Evolutionary conservation across 169 alveolate genomes (phyloP).

Genomic region (Theileria parva): DNA sequence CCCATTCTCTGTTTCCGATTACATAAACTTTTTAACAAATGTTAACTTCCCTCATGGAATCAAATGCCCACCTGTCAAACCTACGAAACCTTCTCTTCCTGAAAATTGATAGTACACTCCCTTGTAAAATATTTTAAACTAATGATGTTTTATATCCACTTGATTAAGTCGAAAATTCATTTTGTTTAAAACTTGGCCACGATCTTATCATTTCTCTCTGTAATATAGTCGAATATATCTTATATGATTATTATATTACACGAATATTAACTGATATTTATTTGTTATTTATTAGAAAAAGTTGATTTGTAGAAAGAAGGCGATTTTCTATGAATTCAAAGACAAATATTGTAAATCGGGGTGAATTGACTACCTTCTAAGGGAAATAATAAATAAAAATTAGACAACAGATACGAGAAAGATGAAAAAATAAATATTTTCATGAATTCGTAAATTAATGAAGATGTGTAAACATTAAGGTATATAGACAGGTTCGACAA

Average conservation of each 20-base stretch:
- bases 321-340: too few relatives aligned
- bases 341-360: not conserved
- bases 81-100: not conserved
- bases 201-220: not conserved
- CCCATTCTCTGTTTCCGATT: slow-evolving; percentile 35
- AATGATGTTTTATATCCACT: not conserved
- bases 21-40: slow-evolving; percentile 34
- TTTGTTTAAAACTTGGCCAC: not conserved
- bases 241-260: not conserved
- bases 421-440: too few relatives aligned
- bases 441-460: not conserved
- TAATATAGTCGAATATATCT: not conserved
- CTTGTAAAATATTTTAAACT: not conserved
- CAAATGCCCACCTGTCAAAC: slow-evolving; percentile 2
- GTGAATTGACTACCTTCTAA: not conserved
- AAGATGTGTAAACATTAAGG: not conserved
- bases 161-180: too few relatives aligned
- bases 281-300: too few relatives aligned
- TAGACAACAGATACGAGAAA: not conserved
- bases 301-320: not conserved
- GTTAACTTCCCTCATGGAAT: slow-evolving; percentile 50
- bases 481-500: slow-evolving; percentile 8
- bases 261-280: not conserved
- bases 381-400: not conserved
- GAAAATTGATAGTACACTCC: not conserved